Conservation (phyloP, 1,284 basidiomycete genomes). For the Pseudozyma pruni region DNA sequence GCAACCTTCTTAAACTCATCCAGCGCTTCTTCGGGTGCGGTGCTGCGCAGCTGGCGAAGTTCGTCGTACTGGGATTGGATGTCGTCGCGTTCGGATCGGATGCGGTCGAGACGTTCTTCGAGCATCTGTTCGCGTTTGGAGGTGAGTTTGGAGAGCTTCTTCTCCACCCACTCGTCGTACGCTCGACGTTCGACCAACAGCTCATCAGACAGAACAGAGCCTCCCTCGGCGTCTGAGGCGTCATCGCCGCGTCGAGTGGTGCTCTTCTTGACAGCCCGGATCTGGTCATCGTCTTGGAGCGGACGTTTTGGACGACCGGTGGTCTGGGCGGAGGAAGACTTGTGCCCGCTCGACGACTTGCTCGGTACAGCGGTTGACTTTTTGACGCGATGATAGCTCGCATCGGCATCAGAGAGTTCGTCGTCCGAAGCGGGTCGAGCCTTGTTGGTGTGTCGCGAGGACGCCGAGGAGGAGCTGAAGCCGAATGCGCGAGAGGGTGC, state of each 20-base stretch:
- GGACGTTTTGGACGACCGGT: constrained; percentile 22
- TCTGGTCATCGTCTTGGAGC: constrained; percentile 7
- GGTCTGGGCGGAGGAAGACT: not conserved
- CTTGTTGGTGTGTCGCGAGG: constrained; percentile 25
- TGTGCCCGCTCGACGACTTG: constrained; percentile 10
- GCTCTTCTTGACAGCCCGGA: constrained; percentile 20
- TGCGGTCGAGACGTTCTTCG: constrained; percentile 40
- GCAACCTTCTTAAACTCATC: constrained; percentile 55
- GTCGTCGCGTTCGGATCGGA: constrained; percentile 54
- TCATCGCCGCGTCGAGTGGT: constrained; percentile 3
- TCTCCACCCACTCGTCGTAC: constrained; percentile 43
- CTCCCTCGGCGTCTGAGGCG: constrained; percentile 4
- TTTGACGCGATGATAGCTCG: constrained; percentile 22
- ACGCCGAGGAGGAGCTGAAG: constrained; percentile 34
- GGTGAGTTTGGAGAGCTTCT: constrained; percentile 36
- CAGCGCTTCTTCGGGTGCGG: constrained; percentile 53
- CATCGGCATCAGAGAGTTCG: constrained; percentile 23
- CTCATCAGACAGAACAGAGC: constrained; percentile 20
- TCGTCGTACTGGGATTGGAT: constrained; percentile 63
- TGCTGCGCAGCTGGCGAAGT: constrained; percentile 55
- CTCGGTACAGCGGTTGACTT: constrained; percentile 13
- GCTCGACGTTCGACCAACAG: constrained; percentile 28
- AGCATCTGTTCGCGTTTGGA: constrained; percentile 50
- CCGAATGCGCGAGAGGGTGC: constrained; percentile 33
- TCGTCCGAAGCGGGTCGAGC: constrained; percentile 25